Percentiles rank a stretch among this genome's conserved stretches.
Evolutionary conservation across 176 grass and related monocot species (phyloP).

Genomic region (Bolboschoenus planiculmis): DNA sequence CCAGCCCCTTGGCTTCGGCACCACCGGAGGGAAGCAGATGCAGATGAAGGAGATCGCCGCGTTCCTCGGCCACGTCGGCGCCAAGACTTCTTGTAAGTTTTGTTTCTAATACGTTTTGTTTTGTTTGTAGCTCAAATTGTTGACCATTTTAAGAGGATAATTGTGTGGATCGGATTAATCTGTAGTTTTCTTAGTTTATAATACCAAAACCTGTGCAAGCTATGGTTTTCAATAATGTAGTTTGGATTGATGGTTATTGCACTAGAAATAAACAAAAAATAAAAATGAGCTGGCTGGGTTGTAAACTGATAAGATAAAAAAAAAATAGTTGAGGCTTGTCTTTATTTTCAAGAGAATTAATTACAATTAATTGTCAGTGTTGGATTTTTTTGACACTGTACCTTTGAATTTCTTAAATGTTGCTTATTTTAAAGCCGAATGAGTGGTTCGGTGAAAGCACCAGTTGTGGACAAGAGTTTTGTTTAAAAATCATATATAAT

Average conservation of each 20-base stretch:
- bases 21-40: slow-evolving; percentile 60
- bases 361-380: not conserved
- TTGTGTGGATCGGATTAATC: not conserved
- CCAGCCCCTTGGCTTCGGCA: slow-evolving; percentile 70
- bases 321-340: not conserved
- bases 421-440: not conserved
- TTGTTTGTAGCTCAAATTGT: not conserved
- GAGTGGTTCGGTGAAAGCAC: not conserved
- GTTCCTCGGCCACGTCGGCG: slow-evolving; percentile 77
- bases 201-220: not conserved
- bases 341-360: not conserved
- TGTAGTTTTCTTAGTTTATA: not conserved
- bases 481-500: not conserved
- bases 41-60: slow-evolving; percentile 77
- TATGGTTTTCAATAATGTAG: not conserved
- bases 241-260: not conserved
- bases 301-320: not conserved
- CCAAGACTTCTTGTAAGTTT: slow-evolving; percentile 64
- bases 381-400: not conserved
- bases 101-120: not conserved
- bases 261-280: not conserved
- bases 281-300: not conserved
- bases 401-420: not conserved
- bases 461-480: not conserved
- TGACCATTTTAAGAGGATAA: not conserved